phyloP scores from a whole-genome alignment of 768 basidiomycete species.

The Thelephora ganbajun region DNA sequence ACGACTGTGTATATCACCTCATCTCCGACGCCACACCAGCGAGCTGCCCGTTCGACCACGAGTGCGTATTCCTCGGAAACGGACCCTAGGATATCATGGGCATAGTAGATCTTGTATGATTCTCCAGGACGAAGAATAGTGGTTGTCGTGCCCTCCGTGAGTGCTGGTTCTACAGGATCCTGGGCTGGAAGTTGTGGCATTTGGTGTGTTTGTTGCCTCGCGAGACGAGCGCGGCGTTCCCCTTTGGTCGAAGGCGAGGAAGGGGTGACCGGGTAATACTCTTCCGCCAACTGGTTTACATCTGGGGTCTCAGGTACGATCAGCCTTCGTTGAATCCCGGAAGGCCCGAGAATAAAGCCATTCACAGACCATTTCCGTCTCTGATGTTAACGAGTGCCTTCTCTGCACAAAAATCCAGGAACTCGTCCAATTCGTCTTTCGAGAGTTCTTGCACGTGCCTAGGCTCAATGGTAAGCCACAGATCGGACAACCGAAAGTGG shows the following conservation, averaged over 20 bases:
- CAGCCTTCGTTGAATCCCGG: background rate
- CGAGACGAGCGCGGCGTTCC: slow-evolving; percentile 4
- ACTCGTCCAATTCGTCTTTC: slow-evolving; percentile 41
- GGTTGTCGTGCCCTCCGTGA: too few relatives aligned
- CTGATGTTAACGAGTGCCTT: slow-evolving; percentile 24
- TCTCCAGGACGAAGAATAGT: slow-evolving; percentile 36
- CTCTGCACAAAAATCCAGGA: slow-evolving; percentile 47
- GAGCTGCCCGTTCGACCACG: slow-evolving; percentile 37
- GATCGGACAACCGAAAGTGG: slow-evolving; percentile 4
- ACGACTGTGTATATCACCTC: slow-evolving; percentile 42
- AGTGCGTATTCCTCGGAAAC: slow-evolving; percentile 34
- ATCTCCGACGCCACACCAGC: slow-evolving; percentile 39
- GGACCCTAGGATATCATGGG: slow-evolving; percentile 51
- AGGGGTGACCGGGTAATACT: background rate
- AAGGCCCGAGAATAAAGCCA: background rate
- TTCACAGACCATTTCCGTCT: slow-evolving; percentile 7
- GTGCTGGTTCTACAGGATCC: background rate
- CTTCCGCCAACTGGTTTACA: background rate
- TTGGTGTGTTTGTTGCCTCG: background rate
- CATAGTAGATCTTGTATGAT: slow-evolving; percentile 46
- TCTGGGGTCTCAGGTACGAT: background rate
- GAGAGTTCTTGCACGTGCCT: slow-evolving; percentile 44
- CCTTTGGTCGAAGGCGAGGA: background rate
- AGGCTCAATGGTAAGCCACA: background rate
- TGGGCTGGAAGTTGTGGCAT: background rate